Percentiles rank a stretch among this genome's conserved stretches.
phyloP scores from a whole-genome alignment of 768 basidiomycete species.

The Mycena metata region DNA sequence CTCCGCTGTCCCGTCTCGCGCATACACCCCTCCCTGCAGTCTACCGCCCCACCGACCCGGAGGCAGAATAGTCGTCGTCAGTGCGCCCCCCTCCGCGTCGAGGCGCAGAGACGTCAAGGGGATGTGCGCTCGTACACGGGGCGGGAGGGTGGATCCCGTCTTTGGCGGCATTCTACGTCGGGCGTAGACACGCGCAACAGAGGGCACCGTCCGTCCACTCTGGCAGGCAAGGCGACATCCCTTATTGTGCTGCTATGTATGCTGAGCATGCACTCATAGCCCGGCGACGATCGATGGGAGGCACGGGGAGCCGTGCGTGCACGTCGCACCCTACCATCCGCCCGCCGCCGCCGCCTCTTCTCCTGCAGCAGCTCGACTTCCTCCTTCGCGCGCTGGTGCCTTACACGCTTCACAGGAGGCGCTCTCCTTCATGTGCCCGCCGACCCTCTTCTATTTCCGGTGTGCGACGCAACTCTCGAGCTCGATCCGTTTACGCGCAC shows the following conservation, averaged over 20 bases:
- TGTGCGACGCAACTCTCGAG: slow-evolving; percentile 1
- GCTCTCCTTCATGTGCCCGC: too few species aligned
- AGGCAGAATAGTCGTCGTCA: slow-evolving; percentile 14
- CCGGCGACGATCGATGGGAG: too few species aligned
- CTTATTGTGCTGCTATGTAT: too few species aligned
- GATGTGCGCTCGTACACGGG: slow-evolving; percentile 7
- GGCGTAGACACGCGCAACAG: slow-evolving; percentile 14
- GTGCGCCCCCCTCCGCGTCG: slow-evolving; percentile 11
- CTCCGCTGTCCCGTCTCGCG: slow-evolving; percentile 1
- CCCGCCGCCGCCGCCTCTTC: neutral
- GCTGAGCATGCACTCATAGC: too few species aligned
- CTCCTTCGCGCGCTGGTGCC: neutral
- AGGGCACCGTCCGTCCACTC: slow-evolving; percentile 7
- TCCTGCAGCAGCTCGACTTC: neutral
- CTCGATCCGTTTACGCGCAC: too few species aligned
- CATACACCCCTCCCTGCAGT: slow-evolving; percentile 19
- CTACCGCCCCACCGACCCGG: slow-evolving; percentile 21
- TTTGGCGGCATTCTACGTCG: slow-evolving; percentile 3
- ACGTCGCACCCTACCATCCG: neutral
- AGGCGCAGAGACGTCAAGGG: too few species aligned
- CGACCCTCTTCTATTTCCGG: too few species aligned
- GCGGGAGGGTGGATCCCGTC: slow-evolving; percentile 9
- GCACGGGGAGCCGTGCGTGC: too few species aligned
- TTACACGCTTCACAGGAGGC: neutral
- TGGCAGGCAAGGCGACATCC: too few species aligned